Conservation (phyloP, 257 asterid genomes). For the Echites panduratus region DNA sequence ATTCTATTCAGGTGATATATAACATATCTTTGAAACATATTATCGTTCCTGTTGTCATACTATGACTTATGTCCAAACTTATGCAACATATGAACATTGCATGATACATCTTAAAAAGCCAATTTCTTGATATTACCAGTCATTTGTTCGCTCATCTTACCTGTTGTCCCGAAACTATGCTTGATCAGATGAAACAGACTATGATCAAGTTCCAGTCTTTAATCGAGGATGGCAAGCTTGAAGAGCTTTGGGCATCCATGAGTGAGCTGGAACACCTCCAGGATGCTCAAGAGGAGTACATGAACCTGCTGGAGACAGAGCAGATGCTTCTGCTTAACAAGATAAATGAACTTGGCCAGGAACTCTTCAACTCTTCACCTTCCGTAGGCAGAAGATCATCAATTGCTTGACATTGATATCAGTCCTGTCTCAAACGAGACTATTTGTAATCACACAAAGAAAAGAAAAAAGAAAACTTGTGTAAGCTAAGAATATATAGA, state of each 20-base stretch:
- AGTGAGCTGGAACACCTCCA: constrained; percentile 72
- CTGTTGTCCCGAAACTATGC: background rate
- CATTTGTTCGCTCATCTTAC: too few relatives aligned
- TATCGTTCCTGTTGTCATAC: background rate
- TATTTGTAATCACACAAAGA: background rate
- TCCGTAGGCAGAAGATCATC: constrained; percentile 43
- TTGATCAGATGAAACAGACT: constrained; percentile 64
- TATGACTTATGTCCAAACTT: too few relatives aligned
- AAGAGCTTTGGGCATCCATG: constrained; percentile 51
- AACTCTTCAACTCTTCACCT: constrained; percentile 61
- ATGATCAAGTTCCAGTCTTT: constrained; percentile 65
- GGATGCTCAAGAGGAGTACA: constrained; percentile 60
- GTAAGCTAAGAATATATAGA: constrained; percentile 1
- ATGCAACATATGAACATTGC: background rate
- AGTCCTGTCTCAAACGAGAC: background rate
- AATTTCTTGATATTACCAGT: background rate
- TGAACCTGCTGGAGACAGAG: constrained; percentile 73
- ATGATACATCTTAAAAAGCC: background rate
- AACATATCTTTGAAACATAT: background rate
- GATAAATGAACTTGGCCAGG: constrained; percentile 88
- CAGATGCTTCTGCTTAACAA: constrained; percentile 65
- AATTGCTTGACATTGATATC: constrained; percentile 26
- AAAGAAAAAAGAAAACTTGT: background rate
- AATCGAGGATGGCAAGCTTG: constrained; percentile 50
- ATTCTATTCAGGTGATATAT: constrained; percentile 56